Percentiles rank a stretch among this genome's conserved stretches.
phyloP scores from a whole-genome alignment of 495 filamentous ascomycete genomes.

The Penicillium pancosmium region DNA sequence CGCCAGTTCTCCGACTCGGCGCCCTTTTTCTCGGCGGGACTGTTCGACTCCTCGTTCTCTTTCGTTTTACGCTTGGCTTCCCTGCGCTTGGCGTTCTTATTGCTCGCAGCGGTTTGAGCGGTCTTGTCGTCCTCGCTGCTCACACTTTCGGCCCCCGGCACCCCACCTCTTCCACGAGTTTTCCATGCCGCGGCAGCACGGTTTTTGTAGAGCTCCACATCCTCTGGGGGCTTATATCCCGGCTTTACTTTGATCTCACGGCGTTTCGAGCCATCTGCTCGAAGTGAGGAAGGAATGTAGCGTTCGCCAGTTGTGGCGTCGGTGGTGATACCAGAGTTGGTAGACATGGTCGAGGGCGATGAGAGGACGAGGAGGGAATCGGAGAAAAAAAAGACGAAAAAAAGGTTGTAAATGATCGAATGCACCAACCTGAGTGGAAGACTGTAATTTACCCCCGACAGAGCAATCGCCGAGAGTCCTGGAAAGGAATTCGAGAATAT shows the following conservation, averaged over 20 bases:
- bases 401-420: not conserved
- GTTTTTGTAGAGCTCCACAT: conserved; percentile 96
- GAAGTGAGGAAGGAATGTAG: conserved; percentile 82
- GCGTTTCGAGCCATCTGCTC: conserved; percentile 84
- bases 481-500: not conserved
- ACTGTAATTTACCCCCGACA: too few relatives aligned
- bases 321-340: conserved; percentile 73
- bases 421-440: too few relatives aligned
- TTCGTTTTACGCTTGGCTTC: conserved; percentile 90
- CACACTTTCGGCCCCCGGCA: conserved; percentile 75
- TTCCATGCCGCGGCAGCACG: conserved; percentile 84
- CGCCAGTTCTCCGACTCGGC: conserved; percentile 37
- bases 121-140: conserved; percentile 53
- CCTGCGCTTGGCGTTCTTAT: conserved; percentile 92
- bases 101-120: conserved; percentile 55
- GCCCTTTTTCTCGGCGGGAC: conserved; percentile 40
- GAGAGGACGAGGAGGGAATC: not conserved
- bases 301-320: conserved; percentile 73
- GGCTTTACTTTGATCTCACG: conserved; percentile 92
- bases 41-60: conserved; percentile 44
- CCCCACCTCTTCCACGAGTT: conserved; percentile 71
- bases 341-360: conserved; percentile 21
- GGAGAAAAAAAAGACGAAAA: not conserved
- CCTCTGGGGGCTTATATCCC: conserved; percentile 93
- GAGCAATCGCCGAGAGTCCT: not conserved